Conservation (phyloP, 1,284 basidiomycete species). For the Trametes polyzona region DNA sequence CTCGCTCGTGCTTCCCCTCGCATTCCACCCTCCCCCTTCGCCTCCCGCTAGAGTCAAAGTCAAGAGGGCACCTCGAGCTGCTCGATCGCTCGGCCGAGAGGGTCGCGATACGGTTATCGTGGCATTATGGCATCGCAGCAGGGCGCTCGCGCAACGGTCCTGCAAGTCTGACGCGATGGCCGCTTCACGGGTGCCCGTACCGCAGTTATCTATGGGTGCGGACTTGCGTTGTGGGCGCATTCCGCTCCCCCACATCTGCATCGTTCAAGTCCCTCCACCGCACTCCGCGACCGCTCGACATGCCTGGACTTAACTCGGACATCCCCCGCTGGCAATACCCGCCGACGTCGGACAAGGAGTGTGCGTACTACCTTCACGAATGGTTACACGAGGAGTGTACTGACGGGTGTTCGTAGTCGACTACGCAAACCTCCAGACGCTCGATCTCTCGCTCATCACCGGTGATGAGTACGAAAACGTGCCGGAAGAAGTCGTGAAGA, state of each 20-base stretch:
- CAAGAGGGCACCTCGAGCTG: neutral
- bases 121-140: neutral
- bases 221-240: neutral
- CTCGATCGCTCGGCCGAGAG: neutral
- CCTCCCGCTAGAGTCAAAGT: neutral
- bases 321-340: constrained; percentile 15
- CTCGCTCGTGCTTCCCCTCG: constrained; percentile 3
- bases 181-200: neutral
- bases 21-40: neutral
- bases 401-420: neutral
- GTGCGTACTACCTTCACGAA: neutral
- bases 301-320: constrained; percentile 8
- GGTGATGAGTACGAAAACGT: constrained; percentile 3
- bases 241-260: no score
- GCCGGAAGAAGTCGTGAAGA: constrained; percentile 9
- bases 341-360: constrained; percentile 9
- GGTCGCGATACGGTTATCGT: neutral
- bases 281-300: neutral
- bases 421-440: constrained; percentile 13
- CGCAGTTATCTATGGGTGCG: constrained; percentile 2
- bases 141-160: constrained; percentile 2
- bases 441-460: constrained; percentile 13
- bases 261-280: neutral
- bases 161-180: constrained; percentile 14
- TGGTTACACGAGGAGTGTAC: neutral